These are phyloP conservation scores for Ascochyta clinopodiicola DNA, from an alignment of 2,329 filamentous ascomycete genomes.

Conservation along the genomic window DNA sequence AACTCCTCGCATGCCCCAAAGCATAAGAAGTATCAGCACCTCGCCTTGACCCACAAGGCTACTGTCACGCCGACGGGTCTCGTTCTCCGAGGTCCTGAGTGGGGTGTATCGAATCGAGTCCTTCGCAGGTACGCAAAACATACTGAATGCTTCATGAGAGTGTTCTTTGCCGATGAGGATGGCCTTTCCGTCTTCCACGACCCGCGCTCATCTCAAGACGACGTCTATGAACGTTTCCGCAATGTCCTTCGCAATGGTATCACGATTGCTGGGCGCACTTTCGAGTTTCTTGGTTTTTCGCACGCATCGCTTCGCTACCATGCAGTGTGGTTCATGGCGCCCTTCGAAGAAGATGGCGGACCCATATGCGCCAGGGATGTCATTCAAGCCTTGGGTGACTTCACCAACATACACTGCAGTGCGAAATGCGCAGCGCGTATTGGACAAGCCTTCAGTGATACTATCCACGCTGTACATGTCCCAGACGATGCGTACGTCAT, in stretches of 20 bases:
- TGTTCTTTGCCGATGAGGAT: constrained; percentile 77
- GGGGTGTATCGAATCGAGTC: constrained; percentile 62
- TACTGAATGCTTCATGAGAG: constrained; percentile 55
- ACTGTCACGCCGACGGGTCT: constrained; percentile 49
- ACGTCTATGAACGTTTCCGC: constrained; percentile 60
- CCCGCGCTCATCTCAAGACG: constrained; percentile 39
- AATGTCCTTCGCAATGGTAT: constrained; percentile 65
- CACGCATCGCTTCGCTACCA: constrained; percentile 41
- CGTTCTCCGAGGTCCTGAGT: constrained; percentile 55
- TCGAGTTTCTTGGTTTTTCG: constrained; percentile 44
- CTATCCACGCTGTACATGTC: constrained; percentile 66
- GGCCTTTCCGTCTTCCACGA: constrained; percentile 69
- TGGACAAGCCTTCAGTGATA: constrained; percentile 79
- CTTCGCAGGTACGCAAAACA: constrained; percentile 35
- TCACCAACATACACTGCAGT: constrained; percentile 59
- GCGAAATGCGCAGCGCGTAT: constrained; percentile 67
- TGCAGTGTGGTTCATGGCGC: constrained; percentile 44
- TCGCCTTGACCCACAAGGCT: constrained; percentile 62
- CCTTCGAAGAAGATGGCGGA: constrained; percentile 28
- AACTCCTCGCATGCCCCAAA: neutral
- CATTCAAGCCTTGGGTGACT: constrained; percentile 40
- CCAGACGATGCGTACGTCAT: constrained; percentile 56
- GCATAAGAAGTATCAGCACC: constrained; percentile 56
- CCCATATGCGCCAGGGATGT: constrained; percentile 66
- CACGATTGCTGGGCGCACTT: constrained; percentile 34